A percentile compares a stretch with the other conserved stretches of the same genome.
phyloP scores from a whole-genome alignment of 306 rosid species.

The Rubus parviflorus region DNA sequence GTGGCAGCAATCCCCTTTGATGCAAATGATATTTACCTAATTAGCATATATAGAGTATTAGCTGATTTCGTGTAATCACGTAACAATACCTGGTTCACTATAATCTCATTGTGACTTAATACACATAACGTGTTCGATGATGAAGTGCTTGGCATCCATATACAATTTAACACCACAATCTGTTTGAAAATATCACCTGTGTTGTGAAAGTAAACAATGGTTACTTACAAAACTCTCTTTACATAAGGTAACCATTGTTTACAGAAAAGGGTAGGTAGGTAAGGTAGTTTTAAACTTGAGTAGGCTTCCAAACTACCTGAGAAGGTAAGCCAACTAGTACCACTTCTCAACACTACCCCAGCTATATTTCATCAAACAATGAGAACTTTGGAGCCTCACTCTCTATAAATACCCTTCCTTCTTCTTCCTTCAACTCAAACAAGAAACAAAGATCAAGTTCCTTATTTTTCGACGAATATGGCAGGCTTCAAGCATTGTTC shows the following conservation, averaged over 20 bases:
- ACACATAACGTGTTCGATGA: neutral
- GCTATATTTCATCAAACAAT: conserved; percentile 7
- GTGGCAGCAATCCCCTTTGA: too few species aligned
- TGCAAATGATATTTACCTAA: too few species aligned
- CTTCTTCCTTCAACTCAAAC: conserved; percentile 6
- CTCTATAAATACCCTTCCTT: conserved; percentile 13
- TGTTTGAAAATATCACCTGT: neutral
- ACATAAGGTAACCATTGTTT: too few species aligned
- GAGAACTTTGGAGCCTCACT: neutral
- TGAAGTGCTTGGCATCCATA: neutral
- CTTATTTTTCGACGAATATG: conserved; percentile 1
- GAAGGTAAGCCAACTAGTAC: neutral
- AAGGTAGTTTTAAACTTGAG: neutral
- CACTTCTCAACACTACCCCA: neutral
- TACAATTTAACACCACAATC: neutral
- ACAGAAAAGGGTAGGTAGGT: neutral
- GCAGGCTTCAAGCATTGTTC: conserved; percentile 12
- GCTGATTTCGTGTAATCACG: too few species aligned
- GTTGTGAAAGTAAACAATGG: neutral
- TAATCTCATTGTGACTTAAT: neutral
- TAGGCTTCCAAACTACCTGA: neutral
- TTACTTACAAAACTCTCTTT: neutral
- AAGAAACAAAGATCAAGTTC: neutral
- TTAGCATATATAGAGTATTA: too few species aligned
- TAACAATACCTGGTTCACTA: too few species aligned